phyloP scores from a whole-genome alignment of 2,329 filamentous ascomycete species.

The Trichoderma gracile region DNA sequence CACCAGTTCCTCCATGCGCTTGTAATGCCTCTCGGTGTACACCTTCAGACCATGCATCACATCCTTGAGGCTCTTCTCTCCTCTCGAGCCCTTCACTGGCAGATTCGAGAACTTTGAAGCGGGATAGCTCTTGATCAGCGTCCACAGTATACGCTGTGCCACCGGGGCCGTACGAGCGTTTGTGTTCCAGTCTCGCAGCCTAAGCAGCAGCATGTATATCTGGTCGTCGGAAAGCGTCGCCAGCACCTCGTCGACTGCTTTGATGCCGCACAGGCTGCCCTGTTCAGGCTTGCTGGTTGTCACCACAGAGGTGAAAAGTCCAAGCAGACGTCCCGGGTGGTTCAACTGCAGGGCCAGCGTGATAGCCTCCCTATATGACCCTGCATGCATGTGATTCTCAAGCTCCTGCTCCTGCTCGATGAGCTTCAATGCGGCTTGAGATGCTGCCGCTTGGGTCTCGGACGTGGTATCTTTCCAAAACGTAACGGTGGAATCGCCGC shows the following conservation, averaged over 20 bases:
- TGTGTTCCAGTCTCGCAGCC: conserved; percentile 95
- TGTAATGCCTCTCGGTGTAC: conserved; percentile 93
- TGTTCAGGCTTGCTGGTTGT: conserved; percentile 60
- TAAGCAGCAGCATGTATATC: conserved; percentile 76
- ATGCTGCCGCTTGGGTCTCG: conserved; percentile 72
- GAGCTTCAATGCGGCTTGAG: conserved; percentile 71
- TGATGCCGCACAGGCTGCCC: conserved; percentile 63
- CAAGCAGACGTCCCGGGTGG: conserved; percentile 83
- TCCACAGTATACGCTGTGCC: conserved; percentile 80
- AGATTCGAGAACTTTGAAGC: conserved; percentile 73
- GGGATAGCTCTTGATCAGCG: conserved; percentile 78
- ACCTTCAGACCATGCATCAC: conserved; percentile 82
- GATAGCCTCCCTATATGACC: conserved; percentile 90
- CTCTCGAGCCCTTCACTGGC: conserved; percentile 58
- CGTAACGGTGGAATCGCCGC: conserved; percentile 87
- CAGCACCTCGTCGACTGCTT: conserved; percentile 80
- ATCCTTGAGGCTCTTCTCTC: conserved; percentile 72
- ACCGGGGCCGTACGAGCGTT: conserved; percentile 84
- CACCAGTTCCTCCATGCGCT: conserved; percentile 81
- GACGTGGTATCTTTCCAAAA: conserved; percentile 95
- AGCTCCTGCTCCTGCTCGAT: conserved; percentile 94
- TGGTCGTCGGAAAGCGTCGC: conserved; percentile 79
- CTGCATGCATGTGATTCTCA: conserved; percentile 85
- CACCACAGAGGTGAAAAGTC: conserved; percentile 79
- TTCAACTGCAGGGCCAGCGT: conserved; percentile 89